phyloP scores from a whole-genome alignment of 2,329 filamentous ascomycete species.

The Xylariaceae sp. region DNA sequence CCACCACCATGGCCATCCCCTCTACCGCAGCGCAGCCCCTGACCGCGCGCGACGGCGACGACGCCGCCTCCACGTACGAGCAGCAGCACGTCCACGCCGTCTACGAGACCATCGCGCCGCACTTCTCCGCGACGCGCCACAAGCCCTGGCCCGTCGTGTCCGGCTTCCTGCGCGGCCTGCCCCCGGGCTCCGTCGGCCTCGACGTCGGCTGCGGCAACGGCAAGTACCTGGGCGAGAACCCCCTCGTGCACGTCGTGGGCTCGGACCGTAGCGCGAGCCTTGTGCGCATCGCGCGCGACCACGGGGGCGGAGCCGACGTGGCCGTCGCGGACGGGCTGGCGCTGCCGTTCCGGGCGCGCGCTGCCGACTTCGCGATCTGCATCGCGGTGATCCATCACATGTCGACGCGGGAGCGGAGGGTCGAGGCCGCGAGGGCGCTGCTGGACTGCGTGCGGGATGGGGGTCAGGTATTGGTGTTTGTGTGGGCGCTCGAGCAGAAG shows the following conservation, averaged over 20 bases:
- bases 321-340: conserved; percentile 77
- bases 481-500: conserved; percentile 94
- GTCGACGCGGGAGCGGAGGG: conserved; percentile 68
- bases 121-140: conserved; percentile 76
- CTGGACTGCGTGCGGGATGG: conserved; percentile 56
- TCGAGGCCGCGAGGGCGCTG: conserved; percentile 68
- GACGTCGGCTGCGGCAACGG: conserved; percentile 97
- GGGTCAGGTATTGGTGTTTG: conserved; percentile 77
- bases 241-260: conserved; percentile 71
- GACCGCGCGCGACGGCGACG: conserved; percentile 7
- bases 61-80: conserved; percentile 67
- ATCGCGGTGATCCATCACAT: conserved; percentile 95
- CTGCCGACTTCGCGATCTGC: conserved; percentile 79
- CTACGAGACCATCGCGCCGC: conserved; percentile 81
- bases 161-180: conserved; percentile 63
- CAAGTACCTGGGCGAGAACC: conserved; percentile 84
- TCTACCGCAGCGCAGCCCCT: background rate
- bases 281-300: conserved; percentile 43
- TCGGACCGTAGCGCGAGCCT: conserved; percentile 72
- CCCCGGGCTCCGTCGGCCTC: conserved; percentile 71
- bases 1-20: background rate
- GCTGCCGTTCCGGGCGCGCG: conserved; percentile 66
- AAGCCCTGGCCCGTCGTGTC: conserved; percentile 92
- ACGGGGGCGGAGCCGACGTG: conserved; percentile 40
- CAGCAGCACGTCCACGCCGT: conserved; percentile 83